Evolutionary conservation across 345 rosid genomes (phyloP), one percentile per base, ranked within the genome.

Genomic region (Diplotaxis tenuifolia): DNA sequence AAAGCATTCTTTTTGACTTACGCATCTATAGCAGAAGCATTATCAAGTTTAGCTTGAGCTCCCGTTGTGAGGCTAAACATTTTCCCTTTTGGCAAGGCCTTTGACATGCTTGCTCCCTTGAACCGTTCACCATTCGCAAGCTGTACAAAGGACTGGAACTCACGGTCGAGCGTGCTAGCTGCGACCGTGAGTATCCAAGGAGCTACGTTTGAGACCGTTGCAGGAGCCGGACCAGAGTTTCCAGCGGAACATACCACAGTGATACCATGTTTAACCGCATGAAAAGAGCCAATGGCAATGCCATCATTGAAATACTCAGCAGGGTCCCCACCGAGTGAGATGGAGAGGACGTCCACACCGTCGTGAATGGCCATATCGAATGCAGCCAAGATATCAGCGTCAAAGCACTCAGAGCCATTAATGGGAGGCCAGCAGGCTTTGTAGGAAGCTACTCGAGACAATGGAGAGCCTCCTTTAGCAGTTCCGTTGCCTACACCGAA

Each of bases 81-180:
- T 63, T 8, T 23, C 34, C 54, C 67, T 40, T 54, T 56, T 0
- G 84, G 81, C 68, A 84, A 49, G 9, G 86, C 62, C n/a, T 53
- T 50, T 0, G 88, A 71, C 57, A 87, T 68, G 70, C 86, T 86
- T 25, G 15, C 31, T 15, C 96, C 90, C 79, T 79, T 59, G 56
- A 84, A 71, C 9, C 68, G 72, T 32, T 60, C 19, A 0, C 89
- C 88, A n/a, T 82, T 83, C 0, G 49, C 70, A 11, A 86, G 83
- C 5, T 77, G 62, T 5, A 84, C 86, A 23, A 28, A 68, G 10
- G 82, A 40, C 19, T 78, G 77, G 42, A 86, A 85, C 49, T 79
- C 78, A 63, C 67, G 67, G 9, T 63, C 67, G 4, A 40, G 32
- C 14, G 67, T 63, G 67, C 67, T 63, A 8, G 67, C 67, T 22